Base-by-base conservation (phyloP, 148 eudicot genomes). In the Fagopyrum homotropicum region DNA sequence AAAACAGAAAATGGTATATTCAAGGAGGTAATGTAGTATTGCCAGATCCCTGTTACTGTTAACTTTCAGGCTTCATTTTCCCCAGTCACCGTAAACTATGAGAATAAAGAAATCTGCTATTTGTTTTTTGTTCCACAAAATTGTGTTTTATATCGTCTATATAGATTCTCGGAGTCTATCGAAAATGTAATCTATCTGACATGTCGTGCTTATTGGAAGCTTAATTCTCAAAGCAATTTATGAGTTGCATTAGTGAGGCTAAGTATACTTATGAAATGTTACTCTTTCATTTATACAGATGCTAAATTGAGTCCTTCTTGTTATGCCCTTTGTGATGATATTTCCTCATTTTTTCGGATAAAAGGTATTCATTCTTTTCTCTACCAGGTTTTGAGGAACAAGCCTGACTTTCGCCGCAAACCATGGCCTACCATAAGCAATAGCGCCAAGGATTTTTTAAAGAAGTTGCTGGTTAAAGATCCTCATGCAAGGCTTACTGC, bases 1-100 rank as follows among this genome's bases (percentile, higher is more conserved):
- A 92, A 89, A 88, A 92, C 98, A 19, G 98, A 94, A 80, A 91
- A 92, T 77, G 97, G 98, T 51, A 92, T 94, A 76, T 94, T 94
- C 74, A 94, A 91, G 75, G 98, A 94, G 96, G 98, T 90, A 69
- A 69, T 43, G 44, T 5, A 29, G 9, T 52, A 2, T 29, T 29
- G 68, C 9, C 14, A 10, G n/a, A 61, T 4, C 43, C 68, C 68
- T 57, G 35, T 57, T 19, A 57, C 35, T 57, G 6, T 19, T 17
- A 19, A 12, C 22, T 55, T 57, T 57, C 30, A 8, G 4, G 22
- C 63, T 57, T 22, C 63, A 57, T 4, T 57, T 57, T 57, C 6
- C 12, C 12, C 12, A n/a, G n/a, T n/a, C n/a, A n/a, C 54, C 14
- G 54, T 50, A 7, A 50, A 50, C 14, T 50, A 14, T 50, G 54